Percentiles rank a stretch among this genome's conserved stretches.
Conservation (phyloP, 306 rosid species). For the Coriaria nepalensis region DNA sequence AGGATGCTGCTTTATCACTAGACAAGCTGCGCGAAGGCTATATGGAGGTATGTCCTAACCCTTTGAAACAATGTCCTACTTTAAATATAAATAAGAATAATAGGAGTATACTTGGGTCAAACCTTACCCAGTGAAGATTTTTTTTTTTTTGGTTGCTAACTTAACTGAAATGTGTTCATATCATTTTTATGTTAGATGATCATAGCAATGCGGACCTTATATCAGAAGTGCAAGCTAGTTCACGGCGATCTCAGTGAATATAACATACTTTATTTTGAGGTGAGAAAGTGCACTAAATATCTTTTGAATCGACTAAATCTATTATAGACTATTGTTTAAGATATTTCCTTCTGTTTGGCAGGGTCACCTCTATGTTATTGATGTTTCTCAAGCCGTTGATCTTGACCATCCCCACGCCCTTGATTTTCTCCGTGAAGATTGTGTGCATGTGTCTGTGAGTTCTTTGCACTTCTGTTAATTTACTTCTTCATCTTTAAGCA, state of each 20-base stretch:
- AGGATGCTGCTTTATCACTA: constrained; percentile 70
- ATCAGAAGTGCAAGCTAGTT: constrained; percentile 86
- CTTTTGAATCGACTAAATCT: background rate
- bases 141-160: background rate
- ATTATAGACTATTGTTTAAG: background rate
- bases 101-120: too few species aligned
- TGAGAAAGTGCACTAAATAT: background rate
- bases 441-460: constrained; percentile 66
- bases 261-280: constrained; percentile 80
- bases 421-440: constrained; percentile 72
- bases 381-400: constrained; percentile 92
- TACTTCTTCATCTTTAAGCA: too few species aligned
- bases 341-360: constrained; percentile 16
- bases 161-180: background rate
- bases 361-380: constrained; percentile 84
- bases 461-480: background rate
- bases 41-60: constrained; percentile 49
- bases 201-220: constrained; percentile 68
- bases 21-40: constrained; percentile 82
- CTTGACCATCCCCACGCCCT: constrained; percentile 84
- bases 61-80: constrained; percentile 1
- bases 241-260: constrained; percentile 95
- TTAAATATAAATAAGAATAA: background rate
- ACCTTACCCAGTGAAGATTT: background rate
- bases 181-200: constrained; percentile 38